Conservation (phyloP, 2,329 filamentous ascomycete species). For the Fusarium sarcochroum region DNA sequence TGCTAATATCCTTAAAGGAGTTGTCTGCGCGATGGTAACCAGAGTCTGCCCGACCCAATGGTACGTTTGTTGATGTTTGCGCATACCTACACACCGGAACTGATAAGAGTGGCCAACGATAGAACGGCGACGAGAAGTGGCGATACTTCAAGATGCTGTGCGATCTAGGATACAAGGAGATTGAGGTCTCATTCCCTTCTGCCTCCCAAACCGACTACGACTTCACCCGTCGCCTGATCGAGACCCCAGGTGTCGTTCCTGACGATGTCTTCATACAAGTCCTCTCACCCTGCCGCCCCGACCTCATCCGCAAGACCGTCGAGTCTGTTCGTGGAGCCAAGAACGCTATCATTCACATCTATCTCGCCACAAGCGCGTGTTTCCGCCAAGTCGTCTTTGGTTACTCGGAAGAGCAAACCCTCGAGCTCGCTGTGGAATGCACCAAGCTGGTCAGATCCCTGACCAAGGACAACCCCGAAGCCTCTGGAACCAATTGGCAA, state of each 20-base stretch:
- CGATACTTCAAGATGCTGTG: slow-evolving; percentile 94
- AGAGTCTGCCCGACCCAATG: slow-evolving; percentile 94
- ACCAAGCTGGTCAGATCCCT: slow-evolving; percentile 88
- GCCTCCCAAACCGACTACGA: slow-evolving; percentile 96
- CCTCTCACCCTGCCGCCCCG: slow-evolving; percentile 89
- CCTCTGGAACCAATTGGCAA: slow-evolving; percentile 75
- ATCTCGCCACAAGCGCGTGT: slow-evolving; percentile 95
- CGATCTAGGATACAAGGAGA: slow-evolving; percentile 96
- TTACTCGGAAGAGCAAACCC: slow-evolving; percentile 84
- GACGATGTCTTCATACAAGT: slow-evolving; percentile 93
- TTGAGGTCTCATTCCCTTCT: slow-evolving; percentile 95
- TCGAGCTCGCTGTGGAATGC: slow-evolving; percentile 87
- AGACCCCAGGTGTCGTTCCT: slow-evolving; percentile 56
- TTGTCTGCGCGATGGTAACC: slow-evolving; percentile 84
- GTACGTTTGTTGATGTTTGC: slow-evolving; percentile 60
- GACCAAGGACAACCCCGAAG: slow-evolving; percentile 81
- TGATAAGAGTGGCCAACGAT: slow-evolving; percentile 10
- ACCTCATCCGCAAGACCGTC: slow-evolving; percentile 88
- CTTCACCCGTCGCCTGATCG: slow-evolving; percentile 88
- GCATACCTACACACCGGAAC: background rate
- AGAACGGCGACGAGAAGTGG: slow-evolving; percentile 97
- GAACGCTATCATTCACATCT: slow-evolving; percentile 95
- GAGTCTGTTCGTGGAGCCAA: slow-evolving; percentile 90
- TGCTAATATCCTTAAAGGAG: slow-evolving; percentile 13
- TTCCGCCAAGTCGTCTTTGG: slow-evolving; percentile 94